These are phyloP conservation scores for Lyophyllum semitale DNA, from an alignment of 768 basidiomycete species.

Conservation along the genomic window DNA sequence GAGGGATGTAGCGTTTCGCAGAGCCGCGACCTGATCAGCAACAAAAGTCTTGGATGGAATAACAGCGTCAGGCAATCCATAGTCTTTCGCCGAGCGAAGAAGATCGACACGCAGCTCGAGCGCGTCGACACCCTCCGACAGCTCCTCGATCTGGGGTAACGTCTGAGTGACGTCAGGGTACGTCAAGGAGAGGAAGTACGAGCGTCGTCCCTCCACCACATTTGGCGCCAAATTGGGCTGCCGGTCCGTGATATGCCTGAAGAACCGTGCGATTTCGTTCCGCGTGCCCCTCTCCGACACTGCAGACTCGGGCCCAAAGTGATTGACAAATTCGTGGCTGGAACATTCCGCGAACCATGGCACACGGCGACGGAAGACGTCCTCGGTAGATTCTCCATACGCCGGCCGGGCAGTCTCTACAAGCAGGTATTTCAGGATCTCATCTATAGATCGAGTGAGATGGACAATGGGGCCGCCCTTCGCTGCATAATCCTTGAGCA, in stretches of 20 bases:
- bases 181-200: constrained; percentile 91
- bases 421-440: constrained; percentile 80
- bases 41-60: constrained; percentile 77
- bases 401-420: constrained; percentile 80
- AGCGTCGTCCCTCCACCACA: constrained; percentile 55
- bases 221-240: constrained; percentile 64
- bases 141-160: constrained; percentile 64
- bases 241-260: constrained; percentile 80
- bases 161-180: constrained; percentile 84
- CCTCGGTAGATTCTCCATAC: constrained; percentile 84
- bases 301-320: constrained; percentile 39
- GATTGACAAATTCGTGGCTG: constrained; percentile 83
- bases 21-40: constrained; percentile 72
- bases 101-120: constrained; percentile 95
- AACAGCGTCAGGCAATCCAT: constrained; percentile 46
- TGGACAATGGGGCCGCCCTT: constrained; percentile 78
- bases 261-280: constrained; percentile 80
- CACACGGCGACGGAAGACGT: constrained; percentile 79
- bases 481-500: constrained; percentile 66
- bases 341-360: constrained; percentile 88
- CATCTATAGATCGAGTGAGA: constrained; percentile 76
- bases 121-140: constrained; percentile 86
- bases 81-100: constrained; percentile 54
- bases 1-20: constrained; percentile 75
- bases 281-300: constrained; percentile 37